Percentiles rank a stretch among this genome's conserved stretches.
phyloP scores from a whole-genome alignment of 441 rosid genomes.

The Adansonia grandidieri region DNA sequence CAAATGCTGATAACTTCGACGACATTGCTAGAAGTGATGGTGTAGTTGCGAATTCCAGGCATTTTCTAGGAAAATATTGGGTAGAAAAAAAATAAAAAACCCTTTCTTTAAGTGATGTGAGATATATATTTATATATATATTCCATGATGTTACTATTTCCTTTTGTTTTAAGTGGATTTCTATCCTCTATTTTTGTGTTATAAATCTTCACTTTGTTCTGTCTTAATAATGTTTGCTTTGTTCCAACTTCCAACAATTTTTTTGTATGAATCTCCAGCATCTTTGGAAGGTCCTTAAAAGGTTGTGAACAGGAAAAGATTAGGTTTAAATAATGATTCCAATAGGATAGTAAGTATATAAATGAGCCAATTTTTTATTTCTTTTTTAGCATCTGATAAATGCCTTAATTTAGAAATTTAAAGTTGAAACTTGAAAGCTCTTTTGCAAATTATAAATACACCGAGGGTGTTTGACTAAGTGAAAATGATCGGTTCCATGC shows the following conservation, averaged over 20 bases:
- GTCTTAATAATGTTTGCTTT: neutral
- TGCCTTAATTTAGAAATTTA: too few relatives aligned
- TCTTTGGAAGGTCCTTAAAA: neutral
- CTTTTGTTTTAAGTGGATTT: conserved; percentile 26
- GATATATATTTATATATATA: conserved; percentile 10
- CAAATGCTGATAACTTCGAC: conserved; percentile 40
- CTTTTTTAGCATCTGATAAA: too few relatives aligned
- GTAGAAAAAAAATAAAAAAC: neutral
- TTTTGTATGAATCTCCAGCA: neutral
- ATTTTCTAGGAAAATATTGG: conserved; percentile 12
- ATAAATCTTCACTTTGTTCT: conserved; percentile 9
- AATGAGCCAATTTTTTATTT: too few relatives aligned
- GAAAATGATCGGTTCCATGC: neutral
- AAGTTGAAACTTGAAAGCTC: too few relatives aligned
- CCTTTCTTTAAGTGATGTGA: conserved; percentile 26
- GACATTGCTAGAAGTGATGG: too few relatives aligned
- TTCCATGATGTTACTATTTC: neutral
- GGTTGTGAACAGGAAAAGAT: neutral
- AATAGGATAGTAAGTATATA: too few relatives aligned
- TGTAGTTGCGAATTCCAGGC: conserved; percentile 24
- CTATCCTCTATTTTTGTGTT: conserved; percentile 48
- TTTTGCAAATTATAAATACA: neutral
- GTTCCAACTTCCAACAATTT: neutral
- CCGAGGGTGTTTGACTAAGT: neutral
- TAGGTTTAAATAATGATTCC: neutral